phyloP scores from a whole-genome alignment of 192 early-diverging fungal genomes.

The Entomortierella chlamydospora region DNA sequence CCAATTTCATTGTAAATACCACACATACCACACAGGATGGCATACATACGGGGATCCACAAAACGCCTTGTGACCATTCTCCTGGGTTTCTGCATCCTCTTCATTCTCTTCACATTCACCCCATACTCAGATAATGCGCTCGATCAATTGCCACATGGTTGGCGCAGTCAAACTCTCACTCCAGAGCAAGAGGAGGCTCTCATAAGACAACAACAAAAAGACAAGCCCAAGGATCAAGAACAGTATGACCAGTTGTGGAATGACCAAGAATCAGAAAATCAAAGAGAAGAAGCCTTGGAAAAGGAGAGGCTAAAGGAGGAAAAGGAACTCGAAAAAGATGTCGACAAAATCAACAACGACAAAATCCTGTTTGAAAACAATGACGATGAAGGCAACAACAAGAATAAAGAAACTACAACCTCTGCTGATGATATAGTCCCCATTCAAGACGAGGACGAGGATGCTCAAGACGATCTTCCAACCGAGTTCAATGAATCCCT shows the following conservation, averaged over 20 bases:
- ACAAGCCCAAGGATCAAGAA: conserved; percentile 1
- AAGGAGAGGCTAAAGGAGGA: conserved; percentile 13
- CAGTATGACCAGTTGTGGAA: too few species aligned
- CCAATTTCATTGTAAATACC: too few species aligned
- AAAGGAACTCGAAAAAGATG: not conserved
- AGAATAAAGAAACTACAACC: not conserved
- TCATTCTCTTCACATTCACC: conserved; percentile 21
- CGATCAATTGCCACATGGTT: conserved; percentile 4
- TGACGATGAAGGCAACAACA: not conserved
- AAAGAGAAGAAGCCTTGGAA: conserved; percentile 2
- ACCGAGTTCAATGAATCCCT: conserved; percentile 20
- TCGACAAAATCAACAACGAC: conserved; percentile 17
- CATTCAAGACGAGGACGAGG: not conserved
- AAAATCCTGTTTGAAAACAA: not conserved
- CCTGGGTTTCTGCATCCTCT: conserved; percentile 33
- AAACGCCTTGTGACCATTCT: conserved; percentile 25
- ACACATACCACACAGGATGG: too few species aligned
- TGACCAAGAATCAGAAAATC: too few species aligned
- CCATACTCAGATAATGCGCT: conserved; percentile 25
- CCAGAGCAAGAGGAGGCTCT: conserved; percentile 1
- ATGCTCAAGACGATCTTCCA: conserved; percentile 25
- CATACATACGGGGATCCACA: conserved; percentile 12
- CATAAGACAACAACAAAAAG: not conserved
- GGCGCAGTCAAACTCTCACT: not conserved
- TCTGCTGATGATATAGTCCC: not conserved